Percentiles rank a stretch among this genome's conserved stretches.
These are phyloP conservation scores for Plenodomus tracheiphilus DNA, from an alignment of 2,329 filamentous ascomycete genomes.

Conservation along the genomic window DNA sequence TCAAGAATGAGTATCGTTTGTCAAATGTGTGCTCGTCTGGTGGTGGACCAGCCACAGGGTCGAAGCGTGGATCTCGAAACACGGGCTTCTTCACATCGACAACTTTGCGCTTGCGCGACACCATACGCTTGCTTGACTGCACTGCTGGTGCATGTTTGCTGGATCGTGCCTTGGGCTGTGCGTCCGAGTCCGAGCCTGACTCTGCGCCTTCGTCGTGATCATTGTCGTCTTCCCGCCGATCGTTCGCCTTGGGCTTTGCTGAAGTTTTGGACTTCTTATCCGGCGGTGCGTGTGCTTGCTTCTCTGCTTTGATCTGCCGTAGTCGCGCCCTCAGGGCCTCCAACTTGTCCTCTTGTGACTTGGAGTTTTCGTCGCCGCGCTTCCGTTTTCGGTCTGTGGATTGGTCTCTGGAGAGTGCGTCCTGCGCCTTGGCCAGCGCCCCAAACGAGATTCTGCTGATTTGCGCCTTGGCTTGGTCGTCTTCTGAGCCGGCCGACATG, in stretches of 20 bases:
- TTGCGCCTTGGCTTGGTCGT: conserved; percentile 48
- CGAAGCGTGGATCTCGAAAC: conserved; percentile 85
- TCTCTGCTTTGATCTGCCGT: conserved; percentile 49
- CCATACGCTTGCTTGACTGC: conserved; percentile 79
- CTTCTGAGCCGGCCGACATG: conserved; percentile 44
- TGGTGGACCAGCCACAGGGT: conserved; percentile 61
- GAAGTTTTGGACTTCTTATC: conserved; percentile 25
- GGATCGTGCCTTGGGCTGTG: conserved; percentile 52
- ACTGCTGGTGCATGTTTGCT: conserved; percentile 91
- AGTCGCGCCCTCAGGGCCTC: conserved; percentile 50
- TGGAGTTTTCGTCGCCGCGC: conserved; percentile 43
- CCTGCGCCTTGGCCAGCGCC: conserved; percentile 84
- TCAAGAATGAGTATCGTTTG: conserved; percentile 83
- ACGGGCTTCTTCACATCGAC: conserved; percentile 63
- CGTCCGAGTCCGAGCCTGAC: conserved; percentile 35
- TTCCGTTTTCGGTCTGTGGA: conserved; percentile 47
- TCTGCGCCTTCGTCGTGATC: conserved; percentile 37
- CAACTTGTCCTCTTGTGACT: conserved; percentile 52
- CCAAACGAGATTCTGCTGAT: conserved; percentile 78
- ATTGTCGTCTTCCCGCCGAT: conserved; percentile 8
- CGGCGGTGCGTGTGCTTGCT: conserved; percentile 29
- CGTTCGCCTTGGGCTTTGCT: conserved; percentile 19
- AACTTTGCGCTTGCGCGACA: conserved; percentile 78
- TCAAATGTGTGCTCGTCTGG: conserved; percentile 62
- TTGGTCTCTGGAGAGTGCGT: conserved; percentile 57